Evolutionary conservation across 1,284 basidiomycete species (phyloP).

Genomic region (Cryptococcus hybrid): DNA sequence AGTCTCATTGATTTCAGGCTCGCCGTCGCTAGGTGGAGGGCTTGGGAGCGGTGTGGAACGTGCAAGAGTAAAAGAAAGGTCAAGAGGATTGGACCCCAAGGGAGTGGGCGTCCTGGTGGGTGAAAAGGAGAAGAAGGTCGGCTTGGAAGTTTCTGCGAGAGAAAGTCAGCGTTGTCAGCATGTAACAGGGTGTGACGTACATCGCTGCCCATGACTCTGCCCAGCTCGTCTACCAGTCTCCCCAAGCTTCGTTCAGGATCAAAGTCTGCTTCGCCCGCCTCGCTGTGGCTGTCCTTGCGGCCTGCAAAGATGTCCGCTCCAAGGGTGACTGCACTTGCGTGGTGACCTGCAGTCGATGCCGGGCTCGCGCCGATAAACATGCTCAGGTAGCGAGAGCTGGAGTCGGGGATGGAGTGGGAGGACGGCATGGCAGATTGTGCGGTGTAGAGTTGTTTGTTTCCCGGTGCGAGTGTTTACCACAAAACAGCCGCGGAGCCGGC

Average conservation of each 20-base stretch:
- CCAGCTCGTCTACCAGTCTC: constrained; percentile 50
- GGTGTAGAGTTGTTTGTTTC: no score
- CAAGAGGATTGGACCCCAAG: no score
- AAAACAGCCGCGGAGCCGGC: no score
- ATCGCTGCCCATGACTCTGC: constrained; percentile 32
- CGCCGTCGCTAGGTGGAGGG: constrained; percentile 24
- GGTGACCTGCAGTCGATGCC: constrained; percentile 76
- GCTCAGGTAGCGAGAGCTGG: neutral
- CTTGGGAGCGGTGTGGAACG: constrained; percentile 34
- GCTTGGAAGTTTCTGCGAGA: constrained; percentile 15
- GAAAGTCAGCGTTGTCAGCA: neutral
- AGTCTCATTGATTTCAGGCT: constrained; percentile 19
- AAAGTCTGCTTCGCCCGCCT: constrained; percentile 68
- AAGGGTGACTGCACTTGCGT: constrained; percentile 77
- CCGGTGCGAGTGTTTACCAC: no score
- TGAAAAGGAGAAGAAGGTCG: constrained; percentile 15
- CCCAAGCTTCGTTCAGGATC: constrained; percentile 79
- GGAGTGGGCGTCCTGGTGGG: constrained; percentile 3
- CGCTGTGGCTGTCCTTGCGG: constrained; percentile 46
- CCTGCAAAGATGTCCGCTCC: constrained; percentile 66
- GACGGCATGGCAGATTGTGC: no score
- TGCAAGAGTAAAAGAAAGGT: constrained; percentile 45
- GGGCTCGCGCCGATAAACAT: constrained; percentile 44
- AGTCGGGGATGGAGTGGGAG: no score
- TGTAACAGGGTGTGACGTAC: constrained; percentile 12